Evolutionary conservation across 2,329 filamentous ascomycete genomes (phyloP), one percentile per base, ranked within the genome.

Genomic region (Beauveria rudraprayagi): DNA sequence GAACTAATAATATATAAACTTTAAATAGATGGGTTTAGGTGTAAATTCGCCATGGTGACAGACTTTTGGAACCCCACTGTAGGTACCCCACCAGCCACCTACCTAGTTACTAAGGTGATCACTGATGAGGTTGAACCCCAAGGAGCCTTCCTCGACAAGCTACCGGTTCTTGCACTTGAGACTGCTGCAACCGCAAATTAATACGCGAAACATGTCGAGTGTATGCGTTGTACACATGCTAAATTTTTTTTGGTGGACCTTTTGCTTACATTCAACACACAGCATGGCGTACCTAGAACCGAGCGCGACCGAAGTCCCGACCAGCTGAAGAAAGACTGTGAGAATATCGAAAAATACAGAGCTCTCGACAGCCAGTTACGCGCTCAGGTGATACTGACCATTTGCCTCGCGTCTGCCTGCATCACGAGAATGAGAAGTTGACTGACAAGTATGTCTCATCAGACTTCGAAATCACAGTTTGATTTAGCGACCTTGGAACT

Each of bases 271-370:
- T 6, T 14, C n/a, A 57, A 43, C 22, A 22, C 6, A 24, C 76
- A 96, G 91, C 92, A 97, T 82, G 91, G 91, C 71, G 83, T 95
- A 73, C 84, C 90, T 69, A 89, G 92, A 70, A 81, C 83, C 63
- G 80, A 82, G 64, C 78, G 81, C 67, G 67, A 70, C 68, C 81
- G 83, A 66, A 89, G 88, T 67, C 86, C 89, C 68, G 85, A 90
- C 70, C 84, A 89, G 70, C 83, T 83, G 62, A 80, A 85, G 66
- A 83, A 86, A 72, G 91, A 95, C 73, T 80, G 85, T 61, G 83
- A 85, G 67, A 89, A 89, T 73, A 96, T 97, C 69, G 77, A 80
- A 61, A 83, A 86, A 65, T 96, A 96, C 75, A 86, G 84, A 66
- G 76, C 82, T 11, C 78, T 96, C 48, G 90, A 92, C 65, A 78